A percentile compares a stretch with the other conserved stretches of the same genome.
Evolutionary conservation across 768 basidiomycete species (phyloP).

Genomic region (Suillus sp.): DNA sequence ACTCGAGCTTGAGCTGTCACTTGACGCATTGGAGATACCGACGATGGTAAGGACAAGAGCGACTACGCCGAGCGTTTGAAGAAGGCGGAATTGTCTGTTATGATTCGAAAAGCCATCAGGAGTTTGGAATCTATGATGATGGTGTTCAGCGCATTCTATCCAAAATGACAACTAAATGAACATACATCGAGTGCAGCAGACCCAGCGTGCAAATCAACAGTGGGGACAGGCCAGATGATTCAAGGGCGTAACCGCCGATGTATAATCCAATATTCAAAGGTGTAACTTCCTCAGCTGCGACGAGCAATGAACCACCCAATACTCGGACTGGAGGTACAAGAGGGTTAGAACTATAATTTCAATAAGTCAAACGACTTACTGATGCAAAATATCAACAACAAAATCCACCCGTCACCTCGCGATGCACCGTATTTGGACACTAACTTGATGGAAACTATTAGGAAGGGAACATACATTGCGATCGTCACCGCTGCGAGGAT

Average conservation of each 20-base stretch:
- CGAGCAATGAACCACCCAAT: conserved; percentile 54
- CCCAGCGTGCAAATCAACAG: conserved; percentile 40
- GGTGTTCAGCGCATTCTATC: conserved; percentile 10
- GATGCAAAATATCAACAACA: conserved; percentile 60
- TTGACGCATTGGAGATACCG: conserved; percentile 29
- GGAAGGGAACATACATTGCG: conserved; percentile 59
- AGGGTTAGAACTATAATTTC: conserved; percentile 7
- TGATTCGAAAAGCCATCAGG: conserved; percentile 24
- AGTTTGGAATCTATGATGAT: conserved; percentile 30
- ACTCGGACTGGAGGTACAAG: conserved; percentile 48
- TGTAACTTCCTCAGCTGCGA: conserved; percentile 51
- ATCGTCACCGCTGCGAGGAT: conserved; percentile 63
- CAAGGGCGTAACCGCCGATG: conserved; percentile 51
- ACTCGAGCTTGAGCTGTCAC: conserved; percentile 21
- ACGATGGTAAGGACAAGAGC: conserved; percentile 37
- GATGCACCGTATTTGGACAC: conserved; percentile 56
- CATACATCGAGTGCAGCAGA: conserved; percentile 39
- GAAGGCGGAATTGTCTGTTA: conserved; percentile 24
- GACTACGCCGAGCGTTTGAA: conserved; percentile 29
- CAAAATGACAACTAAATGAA: not conserved
- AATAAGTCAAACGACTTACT: conserved; percentile 39
- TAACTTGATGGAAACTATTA: conserved; percentile 46
- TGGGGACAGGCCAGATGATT: conserved; percentile 42
- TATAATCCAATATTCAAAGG: conserved; percentile 47
- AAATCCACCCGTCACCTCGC: conserved; percentile 67